Evolutionary conservation across 2,329 filamentous ascomycete species (phyloP), one percentile per base, ranked within the genome.

Genomic region (Leptodontidium sp.): DNA sequence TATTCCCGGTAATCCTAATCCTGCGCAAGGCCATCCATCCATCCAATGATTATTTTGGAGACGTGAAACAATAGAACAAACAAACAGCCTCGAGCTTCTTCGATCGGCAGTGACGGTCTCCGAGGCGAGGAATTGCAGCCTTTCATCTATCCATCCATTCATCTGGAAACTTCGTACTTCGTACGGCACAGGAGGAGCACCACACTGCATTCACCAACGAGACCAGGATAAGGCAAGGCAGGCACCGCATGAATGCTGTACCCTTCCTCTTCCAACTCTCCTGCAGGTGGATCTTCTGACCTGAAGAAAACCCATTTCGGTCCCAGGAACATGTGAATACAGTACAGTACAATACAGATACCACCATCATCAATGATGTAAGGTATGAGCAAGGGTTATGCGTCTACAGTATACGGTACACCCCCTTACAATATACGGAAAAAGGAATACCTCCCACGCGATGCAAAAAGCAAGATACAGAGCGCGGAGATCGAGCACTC

Each of bases 261-360:
- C 29, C 38, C 38, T 40, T n/a, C 2, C 53, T 1, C 17, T 29
- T n/a, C 21, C 45, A 58, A 52, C n/a, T 29, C 64, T 59, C 49
- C 61, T 61, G 55, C 35, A 65, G 15, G 61, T 47, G 21, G 45
- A 68, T 55, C 66, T 43, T 66, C 64, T 59, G 64, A 53, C 57
- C 57, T 47, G 21, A 50, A 59, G 50, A 57, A 50, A 65, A 58
- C 26, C 47, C 15, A 12, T 59, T 43, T 47, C 58, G 43, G 32
- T 47, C 58, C 12, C 55, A 17, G n/a, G 52, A n/a, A 55, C 26
- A 15, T 40, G 12, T n/a, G 52, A 35, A 26, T 26, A 45, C 59
- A 32, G 43, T 32, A 32, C 29, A 32, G 52, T 21, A 21, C 21
- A 21, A 21, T 21, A 57, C 15, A 32, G 29, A 32, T 21, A 26